Percentiles rank a stretch among this genome's conserved stretches.
Evolutionary conservation across 169 alveolate species (phyloP).

Genomic region (Plasmodium adleri): DNA sequence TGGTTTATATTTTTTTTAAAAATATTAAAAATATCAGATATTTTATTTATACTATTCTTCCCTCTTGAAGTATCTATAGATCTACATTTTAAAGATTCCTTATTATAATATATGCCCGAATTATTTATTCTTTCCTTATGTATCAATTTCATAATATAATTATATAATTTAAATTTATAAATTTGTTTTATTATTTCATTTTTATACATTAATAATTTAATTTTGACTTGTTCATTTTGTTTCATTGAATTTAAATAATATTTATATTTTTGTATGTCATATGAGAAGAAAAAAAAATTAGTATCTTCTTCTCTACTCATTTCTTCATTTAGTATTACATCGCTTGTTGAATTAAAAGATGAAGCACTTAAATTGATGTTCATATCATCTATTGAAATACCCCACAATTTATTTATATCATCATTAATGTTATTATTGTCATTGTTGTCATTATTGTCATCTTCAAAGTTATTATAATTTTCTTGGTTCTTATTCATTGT

Average conservation of each 20-base stretch:
- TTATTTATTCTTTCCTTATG: constrained; percentile 21
- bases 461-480: neutral
- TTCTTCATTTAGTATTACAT: neutral
- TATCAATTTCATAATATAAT: constrained; percentile 38
- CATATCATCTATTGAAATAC: constrained; percentile 27
- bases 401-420: constrained; percentile 34
- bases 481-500: neutral
- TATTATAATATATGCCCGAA: neutral
- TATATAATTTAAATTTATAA: constrained; percentile 39
- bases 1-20: constrained; percentile 56
- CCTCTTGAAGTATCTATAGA: neutral
- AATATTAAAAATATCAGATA: constrained; percentile 37
- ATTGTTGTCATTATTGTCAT: neutral
- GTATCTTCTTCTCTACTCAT: neutral
- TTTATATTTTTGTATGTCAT: neutral
- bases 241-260: neutral
- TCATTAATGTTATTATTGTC: neutral
- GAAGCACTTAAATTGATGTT: constrained; percentile 1
- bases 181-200: constrained; percentile 39
- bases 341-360: neutral
- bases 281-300: neutral
- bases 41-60: constrained; percentile 14
- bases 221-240: constrained; percentile 27
- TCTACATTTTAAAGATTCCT: too few species aligned
- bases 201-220: constrained; percentile 26